These are phyloP conservation scores for Picea glauca DNA, from an alignment of 75 land plant species.

Conservation along the genomic window DNA sequence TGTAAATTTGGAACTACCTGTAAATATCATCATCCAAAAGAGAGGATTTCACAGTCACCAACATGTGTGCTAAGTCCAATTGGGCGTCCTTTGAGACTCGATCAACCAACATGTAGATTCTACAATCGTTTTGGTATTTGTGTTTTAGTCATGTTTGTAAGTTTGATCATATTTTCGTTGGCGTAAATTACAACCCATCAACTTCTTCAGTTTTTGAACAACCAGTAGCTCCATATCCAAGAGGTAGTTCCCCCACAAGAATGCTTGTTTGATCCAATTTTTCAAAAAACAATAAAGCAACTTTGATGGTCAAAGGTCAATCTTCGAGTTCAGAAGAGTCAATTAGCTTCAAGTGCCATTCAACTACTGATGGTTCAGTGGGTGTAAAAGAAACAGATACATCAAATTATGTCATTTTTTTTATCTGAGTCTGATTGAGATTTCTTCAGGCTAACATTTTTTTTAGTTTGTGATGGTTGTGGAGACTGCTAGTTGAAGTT, in stretches of 20 bases:
- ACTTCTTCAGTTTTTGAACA: constrained; percentile 82
- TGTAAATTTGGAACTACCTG: constrained; percentile 83
- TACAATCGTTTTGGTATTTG: too few species aligned
- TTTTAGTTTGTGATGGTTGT: too few species aligned
- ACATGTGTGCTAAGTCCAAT: constrained; percentile 37
- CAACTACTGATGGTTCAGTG: not conserved
- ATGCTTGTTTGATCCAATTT: not conserved
- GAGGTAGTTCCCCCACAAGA: too few species aligned
- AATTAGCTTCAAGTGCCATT: not conserved
- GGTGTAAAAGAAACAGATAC: too few species aligned
- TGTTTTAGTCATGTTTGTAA: constrained; percentile 87
- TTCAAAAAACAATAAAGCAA: not conserved
- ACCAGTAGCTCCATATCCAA: constrained; percentile 38
- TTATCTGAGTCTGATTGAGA: not conserved
- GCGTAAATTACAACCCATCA: constrained; percentile 70
- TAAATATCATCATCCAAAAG: constrained; percentile 80
- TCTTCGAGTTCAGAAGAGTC: not conserved
- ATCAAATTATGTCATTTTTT: not conserved
- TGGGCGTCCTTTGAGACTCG: constrained; percentile 78
- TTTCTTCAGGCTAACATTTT: too few species aligned
- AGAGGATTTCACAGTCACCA: constrained; percentile 39
- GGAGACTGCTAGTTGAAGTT: constrained; percentile 7
- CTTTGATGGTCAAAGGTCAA: too few species aligned
- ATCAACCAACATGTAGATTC: constrained; percentile 48
- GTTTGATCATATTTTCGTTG: constrained; percentile 54